Conservation (phyloP, 805 yeast species). For the Zygosaccharomyces rouxii region DNA sequence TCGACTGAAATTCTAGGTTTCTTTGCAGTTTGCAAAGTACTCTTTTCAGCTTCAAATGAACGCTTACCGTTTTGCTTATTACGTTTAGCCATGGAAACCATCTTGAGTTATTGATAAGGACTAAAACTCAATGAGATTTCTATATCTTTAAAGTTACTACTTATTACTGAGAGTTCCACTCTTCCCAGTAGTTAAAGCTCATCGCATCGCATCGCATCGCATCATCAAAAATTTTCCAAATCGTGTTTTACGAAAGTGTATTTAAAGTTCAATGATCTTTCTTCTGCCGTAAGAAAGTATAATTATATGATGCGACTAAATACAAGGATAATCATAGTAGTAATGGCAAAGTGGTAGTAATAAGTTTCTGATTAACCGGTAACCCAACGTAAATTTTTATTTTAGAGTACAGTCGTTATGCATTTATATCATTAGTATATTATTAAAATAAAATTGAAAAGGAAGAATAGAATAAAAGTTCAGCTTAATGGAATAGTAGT, state of each 20-base stretch:
- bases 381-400: background rate
- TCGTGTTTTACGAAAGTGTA: background rate
- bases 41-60: constrained; percentile 3
- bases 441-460: background rate
- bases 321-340: background rate
- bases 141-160: background rate
- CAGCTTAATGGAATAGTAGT: background rate
- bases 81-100: constrained; percentile 10
- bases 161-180: background rate
- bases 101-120: background rate
- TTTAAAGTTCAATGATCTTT: background rate
- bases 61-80: constrained; percentile 11
- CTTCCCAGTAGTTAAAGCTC: constrained; percentile 1
- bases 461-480: background rate
- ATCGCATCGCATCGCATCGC: constrained; percentile 11
- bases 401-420: background rate
- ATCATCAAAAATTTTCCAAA: constrained; percentile 13
- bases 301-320: background rate
- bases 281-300: background rate
- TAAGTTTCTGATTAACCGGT: background rate
- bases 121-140: background rate
- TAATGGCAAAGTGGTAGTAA: background rate
- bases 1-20: constrained; percentile 34
- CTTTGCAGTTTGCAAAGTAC: constrained; percentile 19
- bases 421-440: constrained; percentile 1